phyloP scores from a whole-genome alignment of 1,139 yeast species.

The Debaryomycetaceae sp. region DNA sequence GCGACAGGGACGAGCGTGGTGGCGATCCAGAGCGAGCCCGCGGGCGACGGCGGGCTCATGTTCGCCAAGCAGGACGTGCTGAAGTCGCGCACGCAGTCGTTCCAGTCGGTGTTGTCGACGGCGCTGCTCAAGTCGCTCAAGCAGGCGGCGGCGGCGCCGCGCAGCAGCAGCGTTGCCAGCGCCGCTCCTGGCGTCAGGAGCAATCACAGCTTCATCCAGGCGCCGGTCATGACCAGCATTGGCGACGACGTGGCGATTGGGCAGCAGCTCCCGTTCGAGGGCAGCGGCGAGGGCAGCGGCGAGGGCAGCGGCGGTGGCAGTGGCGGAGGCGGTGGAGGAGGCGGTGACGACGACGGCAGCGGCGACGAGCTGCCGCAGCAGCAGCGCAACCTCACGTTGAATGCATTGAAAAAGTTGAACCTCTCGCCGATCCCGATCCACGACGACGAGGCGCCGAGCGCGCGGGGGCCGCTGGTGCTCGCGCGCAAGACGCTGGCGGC shows the following conservation, averaged over 20 bases:
- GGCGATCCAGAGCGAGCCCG: neutral
- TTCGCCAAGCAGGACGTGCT: slow-evolving; percentile 54
- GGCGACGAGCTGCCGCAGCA: slow-evolving; percentile 37
- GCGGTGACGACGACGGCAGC: slow-evolving; percentile 16
- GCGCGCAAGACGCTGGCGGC: slow-evolving; percentile 13
- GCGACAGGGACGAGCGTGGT: slow-evolving; percentile 3
- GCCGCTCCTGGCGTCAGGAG: slow-evolving; percentile 12
- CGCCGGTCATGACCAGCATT: slow-evolving; percentile 42
- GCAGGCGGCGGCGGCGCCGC: slow-evolving; percentile 20
- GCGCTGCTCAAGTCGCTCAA: slow-evolving; percentile 51
- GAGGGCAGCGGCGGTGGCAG: slow-evolving; percentile 3
- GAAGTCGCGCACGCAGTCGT: slow-evolving; percentile 53
- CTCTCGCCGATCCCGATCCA: slow-evolving; percentile 39
- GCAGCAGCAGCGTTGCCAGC: slow-evolving; percentile 24
- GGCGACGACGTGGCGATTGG: slow-evolving; percentile 36
- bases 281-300: slow-evolving; percentile 9
- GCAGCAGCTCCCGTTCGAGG: slow-evolving; percentile 39
- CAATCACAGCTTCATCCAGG: slow-evolving; percentile 32
- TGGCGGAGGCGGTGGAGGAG: slow-evolving; percentile 7
- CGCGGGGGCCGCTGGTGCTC: slow-evolving; percentile 4
- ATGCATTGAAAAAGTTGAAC: slow-evolving; percentile 43
- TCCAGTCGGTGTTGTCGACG: slow-evolving; percentile 60
- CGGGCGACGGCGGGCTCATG: slow-evolving; percentile 21
- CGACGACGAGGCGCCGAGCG: slow-evolving; percentile 4
- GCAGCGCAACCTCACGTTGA: slow-evolving; percentile 40